Evolutionary conservation across 108 stramenopile genomes (phyloP), one percentile per base, ranked within the genome.

Genomic region (Poteriospumella lacustris): DNA sequence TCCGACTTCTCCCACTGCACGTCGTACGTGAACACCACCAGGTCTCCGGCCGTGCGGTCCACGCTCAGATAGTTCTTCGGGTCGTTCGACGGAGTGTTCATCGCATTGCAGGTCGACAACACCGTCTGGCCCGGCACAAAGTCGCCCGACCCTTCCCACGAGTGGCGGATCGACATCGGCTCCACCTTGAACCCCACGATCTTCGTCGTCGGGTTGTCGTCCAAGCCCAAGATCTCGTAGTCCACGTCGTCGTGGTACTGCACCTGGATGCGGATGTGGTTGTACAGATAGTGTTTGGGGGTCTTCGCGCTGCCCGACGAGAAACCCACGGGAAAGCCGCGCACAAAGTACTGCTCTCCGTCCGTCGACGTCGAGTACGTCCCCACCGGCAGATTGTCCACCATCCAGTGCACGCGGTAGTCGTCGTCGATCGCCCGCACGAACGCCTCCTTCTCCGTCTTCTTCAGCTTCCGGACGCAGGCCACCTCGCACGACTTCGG

Each of bases 391-490:
- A 98, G 87, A 85, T 95, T 96, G 84, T 96, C 96, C 26, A 98
- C 93, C 52, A 97, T 97, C 97, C 94, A 96, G 83, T 98, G 95
- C 79, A 93, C 92, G 83, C 92, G 92, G 81, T 98, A 98, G 38
- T 93, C 84, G 76, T 93, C 87, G 9, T 92, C 91, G 79, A 98
- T 96, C 80, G 92, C 92, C 72, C 87, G 83, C 33, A 90, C 89
- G 73, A 96, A 85, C 12, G n/a, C 9, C 59, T 83, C 84, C 15
- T 75, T 43, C 41, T 44, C 1, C 56, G 43, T 62, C 28, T 68
- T 67, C 34, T 43, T 19, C 9, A 87, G 42, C 42, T 80, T 79
- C 69, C 81, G 80, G 47, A 56, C 43, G 39, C 67, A 1, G 0
- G 1, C 75, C 78, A n/a, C 12, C 33, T 73, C 12, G 36, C 70